These are phyloP conservation scores for Hypoxylon sp. DNA, from an alignment of 2,329 filamentous ascomycete species.

Conservation along the genomic window DNA sequence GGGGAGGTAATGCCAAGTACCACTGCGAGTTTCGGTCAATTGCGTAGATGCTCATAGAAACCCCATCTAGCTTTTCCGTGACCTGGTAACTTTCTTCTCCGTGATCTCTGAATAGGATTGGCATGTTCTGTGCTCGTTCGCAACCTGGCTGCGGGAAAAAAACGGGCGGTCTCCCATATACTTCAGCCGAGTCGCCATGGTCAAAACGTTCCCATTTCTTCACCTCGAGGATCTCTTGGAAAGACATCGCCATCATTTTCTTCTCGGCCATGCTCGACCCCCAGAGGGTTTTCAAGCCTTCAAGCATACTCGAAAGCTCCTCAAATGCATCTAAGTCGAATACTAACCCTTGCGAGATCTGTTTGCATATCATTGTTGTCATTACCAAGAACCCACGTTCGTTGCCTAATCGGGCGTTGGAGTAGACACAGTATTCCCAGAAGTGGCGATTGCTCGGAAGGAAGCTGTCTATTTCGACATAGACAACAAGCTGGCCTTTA, in stretches of 20 bases:
- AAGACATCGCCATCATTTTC: background rate
- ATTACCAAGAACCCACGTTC: constrained; percentile 4
- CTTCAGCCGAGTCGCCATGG: background rate
- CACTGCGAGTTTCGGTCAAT: background rate
- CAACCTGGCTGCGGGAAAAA: constrained; percentile 13
- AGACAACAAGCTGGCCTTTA: background rate
- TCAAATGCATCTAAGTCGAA: background rate
- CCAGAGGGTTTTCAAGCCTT: background rate
- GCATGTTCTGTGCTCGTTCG: constrained; percentile 1
- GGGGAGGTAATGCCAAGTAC: background rate
- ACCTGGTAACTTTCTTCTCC: background rate
- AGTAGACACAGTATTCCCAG: background rate
- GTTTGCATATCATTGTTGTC: constrained; percentile 9
- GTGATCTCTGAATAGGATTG: background rate
- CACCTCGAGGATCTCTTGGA: background rate
- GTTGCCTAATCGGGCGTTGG: background rate
- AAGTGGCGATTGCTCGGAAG: constrained; percentile 7
- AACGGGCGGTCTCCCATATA: background rate
- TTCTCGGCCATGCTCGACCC: background rate
- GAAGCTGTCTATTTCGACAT: constrained; percentile 2
- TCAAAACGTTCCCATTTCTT: constrained; percentile 5
- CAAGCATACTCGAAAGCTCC: background rate
- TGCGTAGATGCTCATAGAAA: constrained; percentile 13
- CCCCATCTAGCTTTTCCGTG: constrained; percentile 8
- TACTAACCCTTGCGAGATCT: constrained; percentile 9